phyloP scores from a whole-genome alignment of 2,329 filamentous ascomycete genomes.

The Chaetomiaceae sp. region DNA sequence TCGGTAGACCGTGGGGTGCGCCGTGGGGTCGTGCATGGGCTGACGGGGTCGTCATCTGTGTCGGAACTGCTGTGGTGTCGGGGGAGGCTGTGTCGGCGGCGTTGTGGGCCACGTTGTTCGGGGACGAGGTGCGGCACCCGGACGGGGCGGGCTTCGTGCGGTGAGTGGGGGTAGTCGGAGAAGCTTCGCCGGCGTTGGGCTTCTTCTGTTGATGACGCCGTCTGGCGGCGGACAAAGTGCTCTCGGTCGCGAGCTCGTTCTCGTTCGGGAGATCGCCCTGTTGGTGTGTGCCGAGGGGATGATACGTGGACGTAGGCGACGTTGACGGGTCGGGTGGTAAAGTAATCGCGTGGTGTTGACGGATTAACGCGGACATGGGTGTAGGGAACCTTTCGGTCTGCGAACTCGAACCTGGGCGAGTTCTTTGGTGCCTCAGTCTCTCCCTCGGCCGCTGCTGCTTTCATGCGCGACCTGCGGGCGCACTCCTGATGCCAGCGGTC shows the following conservation, averaged over 20 bases:
- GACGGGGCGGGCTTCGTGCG: slow-evolving; percentile 24
- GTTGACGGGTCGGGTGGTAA: slow-evolving; percentile 35
- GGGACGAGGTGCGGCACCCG: slow-evolving; percentile 34
- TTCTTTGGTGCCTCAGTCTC: slow-evolving; percentile 32
- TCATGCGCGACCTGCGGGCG: slow-evolving; percentile 62
- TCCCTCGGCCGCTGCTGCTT: slow-evolving; percentile 40
- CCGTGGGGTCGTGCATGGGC: slow-evolving; percentile 21
- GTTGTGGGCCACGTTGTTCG: slow-evolving; percentile 30
- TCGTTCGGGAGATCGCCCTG: slow-evolving; percentile 25
- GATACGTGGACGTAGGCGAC: slow-evolving; percentile 36
- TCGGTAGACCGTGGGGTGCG: slow-evolving; percentile 25
- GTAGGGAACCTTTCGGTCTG: slow-evolving; percentile 30
- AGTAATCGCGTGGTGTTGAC: slow-evolving; percentile 33
- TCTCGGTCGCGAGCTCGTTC: slow-evolving; percentile 23
- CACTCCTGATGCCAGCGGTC: slow-evolving; percentile 81
- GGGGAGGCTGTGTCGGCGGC: slow-evolving; percentile 48
- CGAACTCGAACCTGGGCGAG: slow-evolving; percentile 25
- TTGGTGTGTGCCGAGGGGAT: slow-evolving; percentile 23
- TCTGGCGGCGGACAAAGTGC: slow-evolving; percentile 29
- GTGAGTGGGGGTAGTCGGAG: slow-evolving; percentile 45
- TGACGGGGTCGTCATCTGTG: slow-evolving; percentile 33
- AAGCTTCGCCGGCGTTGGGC: slow-evolving; percentile 47
- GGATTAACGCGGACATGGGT: slow-evolving; percentile 29
- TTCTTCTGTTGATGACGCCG: slow-evolving; percentile 38
- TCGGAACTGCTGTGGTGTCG: slow-evolving; percentile 42